Percentiles rank a stretch among this genome's conserved stretches.
phyloP scores from a whole-genome alignment of 345 rosid species.

The Eucalyptus lansdowneana region DNA sequence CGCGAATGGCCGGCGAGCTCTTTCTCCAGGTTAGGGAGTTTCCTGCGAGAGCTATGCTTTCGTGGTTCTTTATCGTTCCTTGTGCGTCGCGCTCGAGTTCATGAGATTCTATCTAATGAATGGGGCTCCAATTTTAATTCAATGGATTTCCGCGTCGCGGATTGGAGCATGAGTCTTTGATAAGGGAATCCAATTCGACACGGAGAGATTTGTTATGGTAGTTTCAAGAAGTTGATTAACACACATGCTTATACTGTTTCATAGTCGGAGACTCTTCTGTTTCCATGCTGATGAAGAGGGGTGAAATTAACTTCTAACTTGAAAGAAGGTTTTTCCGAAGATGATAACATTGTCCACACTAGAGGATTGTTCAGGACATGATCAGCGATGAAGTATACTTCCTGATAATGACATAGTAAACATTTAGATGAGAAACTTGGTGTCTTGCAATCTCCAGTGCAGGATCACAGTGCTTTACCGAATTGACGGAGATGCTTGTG shows the following conservation, averaged over 20 bases:
- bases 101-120: not conserved
- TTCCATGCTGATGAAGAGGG: not conserved
- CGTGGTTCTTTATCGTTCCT: not conserved
- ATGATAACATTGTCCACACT: not conserved
- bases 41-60: not conserved
- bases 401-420: not conserved
- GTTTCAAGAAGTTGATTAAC: not conserved
- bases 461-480: not conserved
- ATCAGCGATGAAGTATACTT: not conserved
- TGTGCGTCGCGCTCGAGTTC: not conserved
- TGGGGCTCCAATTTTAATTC: not conserved
- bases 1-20: constrained; percentile 53
- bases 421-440: not conserved
- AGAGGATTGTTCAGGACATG: not conserved
- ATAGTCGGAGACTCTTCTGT: not conserved
- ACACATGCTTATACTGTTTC: not conserved
- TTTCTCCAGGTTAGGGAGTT: constrained; percentile 43
- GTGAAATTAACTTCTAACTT: not conserved
- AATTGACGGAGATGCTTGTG: not conserved
- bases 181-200: not conserved
- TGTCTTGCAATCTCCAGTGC: not conserved
- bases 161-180: not conserved
- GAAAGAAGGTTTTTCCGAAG: not conserved
- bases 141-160: not conserved
- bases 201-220: not conserved